phyloP scores from a whole-genome alignment of 1,139 yeast genomes.

The Debaryomyces fabryi region DNA sequence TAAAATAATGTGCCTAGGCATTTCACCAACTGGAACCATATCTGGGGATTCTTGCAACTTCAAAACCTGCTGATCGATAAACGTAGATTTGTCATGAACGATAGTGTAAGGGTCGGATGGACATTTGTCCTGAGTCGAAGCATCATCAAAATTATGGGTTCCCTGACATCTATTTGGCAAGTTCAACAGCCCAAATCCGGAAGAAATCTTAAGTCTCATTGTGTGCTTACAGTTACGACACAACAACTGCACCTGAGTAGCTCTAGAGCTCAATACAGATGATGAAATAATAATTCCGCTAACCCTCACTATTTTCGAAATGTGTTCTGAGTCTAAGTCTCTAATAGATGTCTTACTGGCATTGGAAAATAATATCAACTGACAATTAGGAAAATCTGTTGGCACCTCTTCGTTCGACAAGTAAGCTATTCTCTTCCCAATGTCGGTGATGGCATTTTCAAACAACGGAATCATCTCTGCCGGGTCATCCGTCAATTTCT shows the following conservation, averaged over 20 bases:
- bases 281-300: constrained; percentile 95
- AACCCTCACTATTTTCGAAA: constrained; percentile 85
- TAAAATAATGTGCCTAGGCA: constrained; percentile 91
- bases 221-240: constrained; percentile 90
- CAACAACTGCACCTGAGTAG: constrained; percentile 80
- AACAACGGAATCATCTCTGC: constrained; percentile 86
- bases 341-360: constrained; percentile 77
- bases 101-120: constrained; percentile 92
- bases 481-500: constrained; percentile 83
- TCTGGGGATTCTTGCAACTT: constrained; percentile 96
- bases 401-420: constrained; percentile 60
- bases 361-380: constrained; percentile 73
- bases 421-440: constrained; percentile 79
- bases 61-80: constrained; percentile 91
- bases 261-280: constrained; percentile 85
- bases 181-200: constrained; percentile 79
- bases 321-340: constrained; percentile 82
- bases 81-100: constrained; percentile 88
- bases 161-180: constrained; percentile 80
- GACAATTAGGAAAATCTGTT: constrained; percentile 74
- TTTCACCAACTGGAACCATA: constrained; percentile 98
- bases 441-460: constrained; percentile 87
- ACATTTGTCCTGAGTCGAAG: constrained; percentile 63
- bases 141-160: constrained; percentile 50
- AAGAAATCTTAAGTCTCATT: constrained; percentile 60